phyloP scores from a whole-genome alignment of 371 early-diverging fungal species.

The Chytridium lagenaria region DNA sequence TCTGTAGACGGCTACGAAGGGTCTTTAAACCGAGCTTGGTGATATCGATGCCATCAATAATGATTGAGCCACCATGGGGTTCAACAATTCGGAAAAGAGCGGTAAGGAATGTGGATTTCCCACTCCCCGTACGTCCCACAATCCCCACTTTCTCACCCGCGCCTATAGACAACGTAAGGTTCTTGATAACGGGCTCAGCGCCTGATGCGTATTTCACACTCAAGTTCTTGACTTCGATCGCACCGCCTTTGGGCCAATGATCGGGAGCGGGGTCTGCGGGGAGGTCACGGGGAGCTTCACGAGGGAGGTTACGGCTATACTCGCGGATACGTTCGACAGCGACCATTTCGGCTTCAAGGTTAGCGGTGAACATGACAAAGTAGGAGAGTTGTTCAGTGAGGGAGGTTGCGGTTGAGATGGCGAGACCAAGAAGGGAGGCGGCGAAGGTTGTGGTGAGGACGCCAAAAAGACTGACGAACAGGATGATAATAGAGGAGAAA shows the following conservation, averaged over 20 bases:
- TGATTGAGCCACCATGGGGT: too few species aligned
- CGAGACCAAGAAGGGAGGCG: slow-evolving; percentile 71
- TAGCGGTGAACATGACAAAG: not conserved
- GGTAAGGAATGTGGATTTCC: too few species aligned
- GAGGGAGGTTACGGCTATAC: slow-evolving; percentile 60
- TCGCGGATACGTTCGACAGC: slow-evolving; percentile 79
- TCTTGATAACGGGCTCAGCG: too few species aligned
- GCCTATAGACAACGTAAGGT: too few species aligned
- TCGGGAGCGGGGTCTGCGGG: slow-evolving; percentile 67
- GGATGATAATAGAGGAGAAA: slow-evolving; percentile 48
- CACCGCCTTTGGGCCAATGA: slow-evolving; percentile 69
- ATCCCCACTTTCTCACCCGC: too few species aligned
- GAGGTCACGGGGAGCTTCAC: slow-evolving; percentile 10
- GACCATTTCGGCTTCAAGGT: slow-evolving; percentile 31
- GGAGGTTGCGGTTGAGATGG: slow-evolving; percentile 69
- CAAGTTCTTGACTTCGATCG: slow-evolving; percentile 68
- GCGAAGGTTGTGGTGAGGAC: not conserved
- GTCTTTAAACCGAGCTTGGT: too few species aligned
- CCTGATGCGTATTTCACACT: slow-evolving; percentile 25
- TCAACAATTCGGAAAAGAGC: too few species aligned
- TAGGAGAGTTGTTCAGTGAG: slow-evolving; percentile 28
- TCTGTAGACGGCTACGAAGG: too few species aligned
- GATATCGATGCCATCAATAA: too few species aligned
- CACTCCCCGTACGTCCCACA: too few species aligned
- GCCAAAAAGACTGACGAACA: slow-evolving; percentile 21